These are phyloP conservation scores for Solanum piurae DNA, from an alignment of 257 asterid species.

Conservation along the genomic window DNA sequence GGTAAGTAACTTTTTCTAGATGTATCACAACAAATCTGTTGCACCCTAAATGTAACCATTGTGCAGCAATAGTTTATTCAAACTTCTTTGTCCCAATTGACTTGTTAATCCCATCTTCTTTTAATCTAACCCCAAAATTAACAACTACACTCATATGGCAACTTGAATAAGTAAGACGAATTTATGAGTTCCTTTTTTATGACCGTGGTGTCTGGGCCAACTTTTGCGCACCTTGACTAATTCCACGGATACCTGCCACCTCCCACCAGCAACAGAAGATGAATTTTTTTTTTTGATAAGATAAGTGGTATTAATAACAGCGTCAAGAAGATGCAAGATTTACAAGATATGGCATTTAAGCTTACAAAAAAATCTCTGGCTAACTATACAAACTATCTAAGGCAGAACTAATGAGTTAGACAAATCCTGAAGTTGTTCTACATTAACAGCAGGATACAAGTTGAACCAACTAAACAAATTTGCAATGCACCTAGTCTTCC, in stretches of 20 bases:
- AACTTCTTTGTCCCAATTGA: neutral
- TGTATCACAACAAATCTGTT: neutral
- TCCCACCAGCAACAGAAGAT: neutral
- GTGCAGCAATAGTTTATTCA: neutral
- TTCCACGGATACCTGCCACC: neutral
- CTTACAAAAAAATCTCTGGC: too few relatives aligned
- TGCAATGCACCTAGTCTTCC: too few relatives aligned
- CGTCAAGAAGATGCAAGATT: too few relatives aligned
- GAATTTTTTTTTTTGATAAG: neutral
- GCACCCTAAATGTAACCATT: neutral
- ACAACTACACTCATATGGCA: neutral
- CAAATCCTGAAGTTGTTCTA: too few relatives aligned
- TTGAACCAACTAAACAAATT: too few relatives aligned
- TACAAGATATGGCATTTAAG: too few relatives aligned
- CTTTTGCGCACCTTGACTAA: neutral
- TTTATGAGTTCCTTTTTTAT: neutral
- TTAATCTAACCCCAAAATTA: neutral
- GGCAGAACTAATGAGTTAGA: too few relatives aligned
- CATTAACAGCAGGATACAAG: too few relatives aligned
- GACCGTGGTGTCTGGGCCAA: neutral
- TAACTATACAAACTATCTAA: too few relatives aligned
- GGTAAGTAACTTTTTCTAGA: neutral
- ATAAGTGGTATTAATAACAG: too few relatives aligned
- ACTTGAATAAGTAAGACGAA: neutral
- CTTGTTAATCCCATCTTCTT: neutral